Evolutionary conservation across 768 basidiomycete species (phyloP), one percentile per base, ranked within the genome.

Genomic region (Russula vinacea): DNA sequence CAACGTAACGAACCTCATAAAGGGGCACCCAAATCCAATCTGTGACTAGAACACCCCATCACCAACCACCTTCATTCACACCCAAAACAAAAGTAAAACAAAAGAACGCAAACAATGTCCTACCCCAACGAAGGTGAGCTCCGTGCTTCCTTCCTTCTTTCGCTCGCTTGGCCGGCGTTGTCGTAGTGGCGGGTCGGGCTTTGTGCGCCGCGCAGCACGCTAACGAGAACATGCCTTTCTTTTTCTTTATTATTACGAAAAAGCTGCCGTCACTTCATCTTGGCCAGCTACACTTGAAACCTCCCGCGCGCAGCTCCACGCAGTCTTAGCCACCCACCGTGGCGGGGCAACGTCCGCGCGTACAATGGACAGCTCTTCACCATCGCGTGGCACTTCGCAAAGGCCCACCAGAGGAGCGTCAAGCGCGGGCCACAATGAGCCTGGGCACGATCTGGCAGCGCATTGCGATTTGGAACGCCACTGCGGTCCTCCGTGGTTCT

Each of bases 391-490:
- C 14, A 1, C 42, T 5, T 6, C 60, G 22, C 42, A 35, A 19
- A 37, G 22, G 42, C 17, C 60, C 8, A 35, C 42, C 17, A 22
- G 40, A 17, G 26, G 56, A 13, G 19, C 56, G 9, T 24, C 47
- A 56, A 55, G 45, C 5, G 17, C 53, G 13, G 19, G 37, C 24
- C 29, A 45, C 33, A 42, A 49, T 24, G 53, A 42, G 55, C 39
- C 40, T 11, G 54, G 53, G 24, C 58, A 60, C 3, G 63, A 65
- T 24, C 19, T 60, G 10, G 58, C 52, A 0, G 63, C 32, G 19
- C 64, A 61, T 22, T 59, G 59, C 49, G 55, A 65, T 26, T 35
- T 65, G 11, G 64, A 65, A 56, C 64, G 64, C 32, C 64, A 65
- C 14, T 61, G 64, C 19, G 64, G 64, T 16, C 5, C 54, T 22